Base-by-base conservation (phyloP, 2,329 filamentous ascomycete genomes). In the Torrubiella hemipterigena region DNA sequence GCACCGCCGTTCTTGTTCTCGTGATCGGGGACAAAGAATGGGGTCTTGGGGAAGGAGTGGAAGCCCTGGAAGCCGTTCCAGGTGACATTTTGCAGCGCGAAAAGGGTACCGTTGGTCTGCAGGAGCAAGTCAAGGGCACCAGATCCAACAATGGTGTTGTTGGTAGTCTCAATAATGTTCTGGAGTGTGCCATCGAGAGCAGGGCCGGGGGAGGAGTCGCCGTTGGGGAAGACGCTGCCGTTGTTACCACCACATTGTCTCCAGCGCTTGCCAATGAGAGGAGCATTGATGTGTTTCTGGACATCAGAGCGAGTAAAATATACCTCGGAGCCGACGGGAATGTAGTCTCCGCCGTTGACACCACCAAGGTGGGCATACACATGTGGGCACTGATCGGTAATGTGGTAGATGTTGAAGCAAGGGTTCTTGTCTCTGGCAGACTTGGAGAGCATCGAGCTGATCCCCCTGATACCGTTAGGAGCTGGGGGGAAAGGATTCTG, bases 341-440 rank as follows among this genome's bases (percentile, higher is more conserved):
- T 23, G 18, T 30, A 34, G 32, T 30, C 32, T 8, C 28, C 27
- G 3, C 6, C 17, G 18, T 26, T 33, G 23, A 34, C 18, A 11
- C 5, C 10, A 6, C 32, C 75, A 3, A 87, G 61, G 0, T 80
- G 70, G 36, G 85, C 76, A 66, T 73, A 84, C 2, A 71, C 58
- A 3, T 76, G 42, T 1, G 83, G 83, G 47, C 83, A 91, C 11
- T 75, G 79, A 4, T 73, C 75, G 3, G 71, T 71, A 11, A 89
- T 69, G 30, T 81, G 72, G 54, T 89, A 89, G 8, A 82, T 59
- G 49, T 85, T 74, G 55, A 80, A 93, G 59, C 84, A 91, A 0
- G 83, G 83, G 55, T 91, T 91, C 19, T 30, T 30, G 1, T 72
- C 52, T 2, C 57, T 45, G 5, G 61, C 38, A 6, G 67, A 66